A percentile compares a stretch with the other conserved stretches of the same genome.
These are phyloP conservation scores for Dionaea muscipula DNA, from an alignment of 179 eudicot genomes.

Conservation along the genomic window DNA sequence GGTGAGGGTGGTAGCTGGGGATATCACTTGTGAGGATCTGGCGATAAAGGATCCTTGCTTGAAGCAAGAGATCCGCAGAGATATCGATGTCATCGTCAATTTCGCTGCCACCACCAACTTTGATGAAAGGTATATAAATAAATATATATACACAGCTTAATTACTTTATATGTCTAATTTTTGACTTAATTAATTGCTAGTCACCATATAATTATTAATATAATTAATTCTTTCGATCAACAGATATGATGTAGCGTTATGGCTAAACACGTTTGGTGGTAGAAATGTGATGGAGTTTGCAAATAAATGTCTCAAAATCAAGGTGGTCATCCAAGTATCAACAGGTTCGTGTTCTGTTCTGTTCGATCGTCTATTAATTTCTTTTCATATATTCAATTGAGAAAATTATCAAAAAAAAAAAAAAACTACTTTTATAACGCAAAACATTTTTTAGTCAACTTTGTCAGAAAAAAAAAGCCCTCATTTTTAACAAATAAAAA, in stretches of 20 bases:
- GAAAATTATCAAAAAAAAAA: background rate
- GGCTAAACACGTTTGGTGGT: conserved; percentile 58
- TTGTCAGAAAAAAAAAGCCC: too few relatives aligned
- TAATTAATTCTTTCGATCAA: background rate
- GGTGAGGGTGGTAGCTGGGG: conserved; percentile 52
- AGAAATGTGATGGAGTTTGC: conserved; percentile 54
- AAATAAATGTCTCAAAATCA: conserved; percentile 45
- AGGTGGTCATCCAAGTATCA: conserved; percentile 65
- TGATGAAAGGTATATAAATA: conserved; percentile 60
- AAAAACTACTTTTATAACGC: too few relatives aligned
- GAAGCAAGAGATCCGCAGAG: conserved; percentile 35
- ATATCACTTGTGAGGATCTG: conserved; percentile 45
- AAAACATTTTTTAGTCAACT: too few relatives aligned
- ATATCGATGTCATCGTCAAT: conserved; percentile 55
- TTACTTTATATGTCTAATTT: too few relatives aligned
- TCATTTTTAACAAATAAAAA: too few relatives aligned
- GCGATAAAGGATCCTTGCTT: conserved; percentile 35
- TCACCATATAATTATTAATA: too few relatives aligned
- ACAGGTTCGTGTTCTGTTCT: conserved; percentile 42
- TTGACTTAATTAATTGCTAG: too few relatives aligned
- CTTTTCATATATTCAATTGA: background rate
- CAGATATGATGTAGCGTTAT: conserved; percentile 58
- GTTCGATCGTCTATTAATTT: background rate
- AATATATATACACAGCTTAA: too few relatives aligned
- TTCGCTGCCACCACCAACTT: conserved; percentile 82